Percentiles rank a stretch among this genome's conserved stretches.
Evolutionary conservation across 2,329 filamentous ascomycete genomes (phyloP).

Genomic region (Colletotrichum karsti): DNA sequence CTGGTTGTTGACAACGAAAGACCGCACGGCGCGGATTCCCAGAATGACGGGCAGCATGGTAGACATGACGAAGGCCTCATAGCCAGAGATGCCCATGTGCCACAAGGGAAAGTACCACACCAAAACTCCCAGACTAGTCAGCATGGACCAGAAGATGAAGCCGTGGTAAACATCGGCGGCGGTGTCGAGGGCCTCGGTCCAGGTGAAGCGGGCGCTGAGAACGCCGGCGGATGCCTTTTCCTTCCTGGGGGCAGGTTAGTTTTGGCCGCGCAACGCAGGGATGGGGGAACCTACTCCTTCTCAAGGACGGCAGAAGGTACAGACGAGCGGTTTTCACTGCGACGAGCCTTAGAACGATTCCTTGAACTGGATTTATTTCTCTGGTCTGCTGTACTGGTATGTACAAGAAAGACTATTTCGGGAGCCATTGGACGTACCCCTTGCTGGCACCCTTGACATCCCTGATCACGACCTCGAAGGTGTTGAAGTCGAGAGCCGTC

Average conservation of each 20-base stretch:
- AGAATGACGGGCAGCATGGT: conserved; percentile 85
- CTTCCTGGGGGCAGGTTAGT: conserved; percentile 63
- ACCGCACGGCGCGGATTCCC: conserved; percentile 73
- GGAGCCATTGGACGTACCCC: conserved; percentile 99
- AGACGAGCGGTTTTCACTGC: conserved; percentile 57
- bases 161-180: conserved; percentile 92
- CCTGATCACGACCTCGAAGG: conserved; percentile 86
- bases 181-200: conserved; percentile 79
- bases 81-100: conserved; percentile 99
- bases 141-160: conserved; percentile 94
- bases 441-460: conserved; percentile 91
- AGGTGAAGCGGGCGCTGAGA: conserved; percentile 77
- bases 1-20: conserved; percentile 73
- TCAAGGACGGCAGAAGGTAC: conserved; percentile 64
- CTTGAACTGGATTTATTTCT: conserved; percentile 38
- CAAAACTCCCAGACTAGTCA: conserved; percentile 87
- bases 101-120: conserved; percentile 99
- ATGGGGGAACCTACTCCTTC: conserved; percentile 72
- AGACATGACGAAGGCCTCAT: conserved; percentile 87
- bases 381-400: conserved; percentile 41
- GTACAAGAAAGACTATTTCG: conserved; percentile 70
- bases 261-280: neutral
- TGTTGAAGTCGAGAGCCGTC: conserved; percentile 89
- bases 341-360: conserved; percentile 49
- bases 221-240: conserved; percentile 76